Evolutionary conservation across 2,329 filamentous ascomycete genomes (phyloP).

Genomic region (Bipolaris victoriae): DNA sequence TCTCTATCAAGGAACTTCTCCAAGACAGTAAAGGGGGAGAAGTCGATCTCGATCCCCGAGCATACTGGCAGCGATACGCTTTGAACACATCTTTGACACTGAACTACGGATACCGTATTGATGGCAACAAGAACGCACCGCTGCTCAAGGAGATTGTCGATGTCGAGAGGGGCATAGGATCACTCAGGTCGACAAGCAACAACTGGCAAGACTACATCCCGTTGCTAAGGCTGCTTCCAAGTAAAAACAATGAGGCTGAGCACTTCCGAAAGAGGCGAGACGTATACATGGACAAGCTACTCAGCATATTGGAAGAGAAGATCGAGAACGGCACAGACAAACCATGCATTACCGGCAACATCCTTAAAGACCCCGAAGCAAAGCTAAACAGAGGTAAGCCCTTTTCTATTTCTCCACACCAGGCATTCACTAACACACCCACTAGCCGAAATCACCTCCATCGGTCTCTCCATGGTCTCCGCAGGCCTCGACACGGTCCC

Average conservation of each 20-base stretch:
- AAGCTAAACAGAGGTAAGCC: constrained; percentile 68
- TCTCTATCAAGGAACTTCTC: constrained; percentile 74
- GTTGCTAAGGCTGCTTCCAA: constrained; percentile 68
- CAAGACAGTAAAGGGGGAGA: constrained; percentile 67
- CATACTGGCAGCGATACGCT: constrained; percentile 77
- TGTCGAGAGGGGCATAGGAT: constrained; percentile 77
- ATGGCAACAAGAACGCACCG: constrained; percentile 70
- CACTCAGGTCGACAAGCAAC: constrained; percentile 78
- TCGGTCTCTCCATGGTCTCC: constrained; percentile 82
- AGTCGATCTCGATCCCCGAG: constrained; percentile 70
- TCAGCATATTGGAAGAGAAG: constrained; percentile 65
- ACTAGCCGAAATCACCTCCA: constrained; percentile 75
- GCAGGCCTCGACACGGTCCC: constrained; percentile 83
- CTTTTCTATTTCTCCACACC: background rate
- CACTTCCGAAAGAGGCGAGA: constrained; percentile 73
- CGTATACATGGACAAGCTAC: constrained; percentile 66
- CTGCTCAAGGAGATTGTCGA: constrained; percentile 75
- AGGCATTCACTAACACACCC: constrained; percentile 11
- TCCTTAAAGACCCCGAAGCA: constrained; percentile 72
- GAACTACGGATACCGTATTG: constrained; percentile 79
- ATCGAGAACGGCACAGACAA: constrained; percentile 69
- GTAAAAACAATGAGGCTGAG: constrained; percentile 66
- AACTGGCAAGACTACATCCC: constrained; percentile 90
- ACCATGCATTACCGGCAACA: constrained; percentile 72
- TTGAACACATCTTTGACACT: constrained; percentile 78